These are phyloP conservation scores for Cyphellophora europaea DNA, from an alignment of 2,329 filamentous ascomycete species.

Conservation along the genomic window DNA sequence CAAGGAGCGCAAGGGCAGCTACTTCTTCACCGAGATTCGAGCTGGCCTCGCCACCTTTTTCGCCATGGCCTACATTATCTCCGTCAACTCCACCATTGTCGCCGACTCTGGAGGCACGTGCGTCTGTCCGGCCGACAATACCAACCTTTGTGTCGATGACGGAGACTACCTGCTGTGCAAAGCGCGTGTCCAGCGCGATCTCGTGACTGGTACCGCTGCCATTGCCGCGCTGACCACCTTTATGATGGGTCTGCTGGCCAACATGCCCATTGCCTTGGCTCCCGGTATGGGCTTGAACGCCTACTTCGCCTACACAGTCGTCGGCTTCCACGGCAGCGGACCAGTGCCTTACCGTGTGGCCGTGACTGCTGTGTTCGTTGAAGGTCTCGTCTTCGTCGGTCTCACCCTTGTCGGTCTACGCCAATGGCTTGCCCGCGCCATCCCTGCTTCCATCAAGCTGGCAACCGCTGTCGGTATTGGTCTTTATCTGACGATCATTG, in stretches of 20 bases:
- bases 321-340: slow-evolving; percentile 66
- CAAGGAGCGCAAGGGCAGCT: slow-evolving; percentile 62
- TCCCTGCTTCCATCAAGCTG: slow-evolving; percentile 76
- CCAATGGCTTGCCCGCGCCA: slow-evolving; percentile 78
- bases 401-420: slow-evolving; percentile 72
- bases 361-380: slow-evolving; percentile 78
- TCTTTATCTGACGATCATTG: slow-evolving; percentile 61
- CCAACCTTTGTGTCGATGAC: slow-evolving; percentile 39
- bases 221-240: slow-evolving; percentile 73
- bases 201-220: slow-evolving; percentile 75
- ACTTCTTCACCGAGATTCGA: slow-evolving; percentile 75
- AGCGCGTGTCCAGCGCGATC: slow-evolving; percentile 61
- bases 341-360: slow-evolving; percentile 66
- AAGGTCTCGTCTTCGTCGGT: slow-evolving; percentile 75
- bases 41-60: slow-evolving; percentile 73
- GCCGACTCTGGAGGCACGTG: slow-evolving; percentile 67
- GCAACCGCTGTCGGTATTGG: slow-evolving; percentile 81
- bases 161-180: slow-evolving; percentile 35
- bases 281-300: slow-evolving; percentile 52
- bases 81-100: slow-evolving; percentile 60
- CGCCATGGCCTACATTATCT: slow-evolving; percentile 76
- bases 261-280: slow-evolving; percentile 64
- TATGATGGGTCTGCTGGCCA: slow-evolving; percentile 73
- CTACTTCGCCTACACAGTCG: slow-evolving; percentile 66
- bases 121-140: slow-evolving; percentile 48